Percentiles rank a stretch among this genome's conserved stretches.
phyloP scores from a whole-genome alignment of 768 basidiomycete species.

The Jaapia argillacea region DNA sequence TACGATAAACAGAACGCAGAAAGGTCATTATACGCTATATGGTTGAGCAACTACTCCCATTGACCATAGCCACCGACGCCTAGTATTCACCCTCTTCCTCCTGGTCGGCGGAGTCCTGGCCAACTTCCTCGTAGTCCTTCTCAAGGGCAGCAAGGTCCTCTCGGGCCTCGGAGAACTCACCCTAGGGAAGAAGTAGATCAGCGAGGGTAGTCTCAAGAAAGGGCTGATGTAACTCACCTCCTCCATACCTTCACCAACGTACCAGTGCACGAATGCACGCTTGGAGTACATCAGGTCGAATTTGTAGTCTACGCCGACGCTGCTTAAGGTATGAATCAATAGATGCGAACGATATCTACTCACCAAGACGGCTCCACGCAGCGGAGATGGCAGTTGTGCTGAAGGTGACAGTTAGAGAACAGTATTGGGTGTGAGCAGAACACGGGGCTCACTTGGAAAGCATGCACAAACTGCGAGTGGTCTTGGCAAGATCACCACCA shows the following conservation, averaged over 20 bases:
- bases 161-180: slow-evolving; percentile 97
- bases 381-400: slow-evolving; percentile 90
- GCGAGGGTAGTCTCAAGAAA: slow-evolving; percentile 7
- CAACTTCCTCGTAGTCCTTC: slow-evolving; percentile 90
- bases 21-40: no score
- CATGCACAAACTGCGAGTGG: slow-evolving; percentile 94
- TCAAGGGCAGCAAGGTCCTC: slow-evolving; percentile 97
- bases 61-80: no score
- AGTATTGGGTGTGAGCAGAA: background rate
- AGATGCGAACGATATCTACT: slow-evolving; percentile 25
- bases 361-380: slow-evolving; percentile 93
- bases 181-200: no score
- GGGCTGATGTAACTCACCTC: slow-evolving; percentile 56
- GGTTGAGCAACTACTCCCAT: no score
- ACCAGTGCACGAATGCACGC: slow-evolving; percentile 89
- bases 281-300: slow-evolving; percentile 98
- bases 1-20: background rate
- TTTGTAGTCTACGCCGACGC: slow-evolving; percentile 84
- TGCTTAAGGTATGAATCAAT: background rate
- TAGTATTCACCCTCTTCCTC: slow-evolving; percentile 61
- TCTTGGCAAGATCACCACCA: slow-evolving; percentile 91
- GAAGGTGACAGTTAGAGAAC: slow-evolving; percentile 1
- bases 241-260: slow-evolving; percentile 99
- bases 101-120: slow-evolving; percentile 63
- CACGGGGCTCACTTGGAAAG: slow-evolving; percentile 60